Base-by-base conservation (phyloP, 2,329 filamentous ascomycete genomes). In the Aspergillus ibericus region DNA sequence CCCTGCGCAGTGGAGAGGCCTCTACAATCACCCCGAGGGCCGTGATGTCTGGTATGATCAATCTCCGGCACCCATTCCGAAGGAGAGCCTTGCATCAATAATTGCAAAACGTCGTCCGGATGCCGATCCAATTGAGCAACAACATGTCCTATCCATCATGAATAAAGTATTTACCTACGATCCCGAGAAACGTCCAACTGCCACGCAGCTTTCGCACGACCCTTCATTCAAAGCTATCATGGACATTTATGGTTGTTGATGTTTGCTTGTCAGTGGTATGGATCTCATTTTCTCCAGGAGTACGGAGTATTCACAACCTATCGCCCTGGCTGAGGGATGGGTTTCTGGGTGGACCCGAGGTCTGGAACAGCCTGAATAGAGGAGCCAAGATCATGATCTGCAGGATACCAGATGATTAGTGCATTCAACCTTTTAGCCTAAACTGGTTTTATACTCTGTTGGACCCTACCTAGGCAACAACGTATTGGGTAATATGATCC, bases 1-100 rank as follows among this genome's bases (percentile, higher is more conserved):
- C 10, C 71, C 70, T 36, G 51, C 66, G 63, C 9, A 66, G 25
- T 69, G 63, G 66, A 68, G 68, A 49, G 64, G 64, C 8, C 57
- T 48, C 29, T 68, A 66, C 32, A 61, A 1, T 42, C 27, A 64
- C 13, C 18, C 58, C 1, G 51, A 27, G 25, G 54, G 53, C 38
- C 53, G 60, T 56, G 66, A 70, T 63, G 66, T 54, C 36, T 72
- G 67, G 67, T 72, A 72, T 65, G 67, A 72, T 56, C 65, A 68
- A 56, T 18, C 53, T 51, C 40, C 50, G 61, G 52, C 32, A 15
- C 48, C 63, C 29, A 32, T 62, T 57, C 58, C 12, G 13, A 15
- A 58, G 0, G 0, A 53, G 40, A 36, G 38, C 7, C 60, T 66
- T 58, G 56, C 60, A 36, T 50, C 52, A 10, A 59, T 25, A 32